Evolutionary conservation across 2,329 filamentous ascomycete genomes (phyloP).

Genomic region (Zalaria obscura): DNA sequence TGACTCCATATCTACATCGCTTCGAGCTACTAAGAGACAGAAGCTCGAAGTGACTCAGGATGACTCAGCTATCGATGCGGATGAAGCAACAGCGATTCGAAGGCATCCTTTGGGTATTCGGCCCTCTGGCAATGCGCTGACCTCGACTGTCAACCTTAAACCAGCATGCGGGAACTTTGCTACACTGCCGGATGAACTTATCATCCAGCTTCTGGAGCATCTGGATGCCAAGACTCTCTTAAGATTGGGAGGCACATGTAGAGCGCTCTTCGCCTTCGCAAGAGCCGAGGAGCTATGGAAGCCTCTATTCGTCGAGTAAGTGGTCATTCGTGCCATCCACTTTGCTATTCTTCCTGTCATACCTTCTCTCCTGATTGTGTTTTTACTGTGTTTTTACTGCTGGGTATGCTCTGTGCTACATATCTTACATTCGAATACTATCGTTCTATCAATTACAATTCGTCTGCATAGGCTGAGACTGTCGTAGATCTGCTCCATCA

Average conservation of each 20-base stretch:
- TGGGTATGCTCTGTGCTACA: too few species aligned
- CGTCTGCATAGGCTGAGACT: conserved; percentile 11
- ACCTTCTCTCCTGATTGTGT: too few species aligned
- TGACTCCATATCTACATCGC: conserved; percentile 1
- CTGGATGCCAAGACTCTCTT: conserved; percentile 51
- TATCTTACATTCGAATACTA: too few species aligned
- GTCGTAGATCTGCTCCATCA: conserved; percentile 26
- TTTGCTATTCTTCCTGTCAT: too few species aligned
- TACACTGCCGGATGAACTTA: conserved; percentile 63
- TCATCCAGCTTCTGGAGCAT: conserved; percentile 61
- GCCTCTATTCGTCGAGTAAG: conserved; percentile 69
- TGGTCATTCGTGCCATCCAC: conserved; percentile 13
- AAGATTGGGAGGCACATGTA: conserved; percentile 62
- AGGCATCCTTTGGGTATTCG: conserved; percentile 73
- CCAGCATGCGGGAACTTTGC: conserved; percentile 50
- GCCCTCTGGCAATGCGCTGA: conserved; percentile 72
- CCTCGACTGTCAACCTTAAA: conserved; percentile 52
- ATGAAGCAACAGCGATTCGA: conserved; percentile 41
- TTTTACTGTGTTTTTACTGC: too few species aligned
- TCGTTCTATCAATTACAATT: too few species aligned
- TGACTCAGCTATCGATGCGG: conserved; percentile 3
- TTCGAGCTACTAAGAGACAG: conserved; percentile 9
- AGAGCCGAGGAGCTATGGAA: conserved; percentile 84
- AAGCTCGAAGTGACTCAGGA: conserved; percentile 8
- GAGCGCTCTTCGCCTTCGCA: conserved; percentile 74